Conservation (phyloP, 2,329 filamentous ascomycete genomes). For the Microcyclospora pomicola region DNA sequence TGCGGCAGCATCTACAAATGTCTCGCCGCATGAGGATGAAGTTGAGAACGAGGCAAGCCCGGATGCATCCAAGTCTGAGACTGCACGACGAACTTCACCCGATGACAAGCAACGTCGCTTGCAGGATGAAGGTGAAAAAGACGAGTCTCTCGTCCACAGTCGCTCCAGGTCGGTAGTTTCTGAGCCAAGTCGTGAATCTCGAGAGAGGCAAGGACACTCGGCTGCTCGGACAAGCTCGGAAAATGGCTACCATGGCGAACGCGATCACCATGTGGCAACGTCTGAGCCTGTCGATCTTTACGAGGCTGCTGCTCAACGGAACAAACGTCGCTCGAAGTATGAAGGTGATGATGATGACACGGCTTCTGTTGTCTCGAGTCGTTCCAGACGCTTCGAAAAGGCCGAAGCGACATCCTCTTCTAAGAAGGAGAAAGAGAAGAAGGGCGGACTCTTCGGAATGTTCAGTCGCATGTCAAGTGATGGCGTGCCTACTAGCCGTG, state of each 20-base stretch:
- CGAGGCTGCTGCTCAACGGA: slow-evolving; percentile 23
- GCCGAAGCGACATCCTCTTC: slow-evolving; percentile 19
- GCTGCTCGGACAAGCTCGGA: no score
- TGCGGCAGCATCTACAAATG: no score
- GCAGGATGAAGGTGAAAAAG: no score
- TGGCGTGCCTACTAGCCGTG: slow-evolving; percentile 1
- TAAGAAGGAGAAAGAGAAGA: slow-evolving; percentile 28
- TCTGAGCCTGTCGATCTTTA: slow-evolving; percentile 29
- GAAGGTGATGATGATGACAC: slow-evolving; percentile 29
- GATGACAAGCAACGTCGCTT: not conserved
- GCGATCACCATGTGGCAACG: slow-evolving; percentile 21
- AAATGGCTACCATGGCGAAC: slow-evolving; percentile 24
- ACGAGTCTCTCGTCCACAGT: not conserved
- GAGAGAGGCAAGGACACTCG: slow-evolving; percentile 12
- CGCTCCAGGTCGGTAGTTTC: slow-evolving; percentile 9
- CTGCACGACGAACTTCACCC: not conserved
- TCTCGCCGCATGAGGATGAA: not conserved
- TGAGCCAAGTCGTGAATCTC: slow-evolving; percentile 18
- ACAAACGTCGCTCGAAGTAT: slow-evolving; percentile 28
- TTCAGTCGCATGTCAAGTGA: slow-evolving; percentile 33
- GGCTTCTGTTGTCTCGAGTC: slow-evolving; percentile 27
- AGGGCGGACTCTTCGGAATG: slow-evolving; percentile 32
- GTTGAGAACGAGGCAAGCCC: not conserved
- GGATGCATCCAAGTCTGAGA: not conserved
- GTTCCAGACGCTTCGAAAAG: slow-evolving; percentile 25